Conservation (phyloP, 768 basidiomycete genomes). For the Termitomyces sp. region DNA sequence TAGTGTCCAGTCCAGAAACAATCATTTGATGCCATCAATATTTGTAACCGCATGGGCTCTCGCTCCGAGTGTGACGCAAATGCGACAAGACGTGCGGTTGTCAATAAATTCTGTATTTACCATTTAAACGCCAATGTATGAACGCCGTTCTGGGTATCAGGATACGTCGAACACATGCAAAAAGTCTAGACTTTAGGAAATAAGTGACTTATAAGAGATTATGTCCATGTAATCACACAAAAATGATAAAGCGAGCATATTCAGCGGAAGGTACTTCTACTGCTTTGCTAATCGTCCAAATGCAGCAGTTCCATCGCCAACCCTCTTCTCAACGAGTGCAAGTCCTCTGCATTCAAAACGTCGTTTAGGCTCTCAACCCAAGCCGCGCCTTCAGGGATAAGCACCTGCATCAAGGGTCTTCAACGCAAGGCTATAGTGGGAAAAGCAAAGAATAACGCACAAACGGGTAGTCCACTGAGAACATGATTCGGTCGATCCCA, state of each 20-base stretch:
- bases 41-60: too few relatives aligned
- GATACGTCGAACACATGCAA: neutral
- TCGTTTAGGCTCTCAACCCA: slow-evolving; percentile 20
- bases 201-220: neutral
- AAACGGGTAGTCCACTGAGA: slow-evolving; percentile 33
- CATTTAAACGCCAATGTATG: neutral
- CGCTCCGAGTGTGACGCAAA: too few relatives aligned
- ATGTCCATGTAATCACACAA: neutral
- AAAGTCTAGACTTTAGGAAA: neutral
- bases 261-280: neutral
- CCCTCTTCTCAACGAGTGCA: slow-evolving; percentile 20
- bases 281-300: slow-evolving; percentile 17
- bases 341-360: slow-evolving; percentile 15
- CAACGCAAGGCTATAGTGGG: neutral
- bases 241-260: neutral
- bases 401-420: slow-evolving; percentile 9
- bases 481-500: slow-evolving; percentile 34
- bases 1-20: too few relatives aligned
- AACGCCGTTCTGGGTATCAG: neutral
- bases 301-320: slow-evolving; percentile 23
- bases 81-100: too few relatives aligned
- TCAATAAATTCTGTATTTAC: neutral
- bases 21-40: too few relatives aligned
- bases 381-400: slow-evolving; percentile 13
- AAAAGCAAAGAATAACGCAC: slow-evolving; percentile 14